A percentile compares a stretch with the other conserved stretches of the same genome.
phyloP scores from a whole-genome alignment of 176 grass and related monocot species.

The Dendrocalamus sinicus region DNA sequence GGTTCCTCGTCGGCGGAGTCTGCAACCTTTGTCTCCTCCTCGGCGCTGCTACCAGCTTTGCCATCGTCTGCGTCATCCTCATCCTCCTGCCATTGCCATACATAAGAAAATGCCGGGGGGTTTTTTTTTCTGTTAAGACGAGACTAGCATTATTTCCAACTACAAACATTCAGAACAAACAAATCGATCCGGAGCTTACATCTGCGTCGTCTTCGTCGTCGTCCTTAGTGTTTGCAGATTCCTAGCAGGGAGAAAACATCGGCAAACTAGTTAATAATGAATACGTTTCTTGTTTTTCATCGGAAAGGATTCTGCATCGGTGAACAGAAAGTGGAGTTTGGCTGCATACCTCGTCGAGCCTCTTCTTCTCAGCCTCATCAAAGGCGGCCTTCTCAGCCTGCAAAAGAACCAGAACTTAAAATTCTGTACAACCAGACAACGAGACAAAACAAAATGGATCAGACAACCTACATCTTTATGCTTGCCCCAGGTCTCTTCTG shows the following conservation, averaged over 20 bases:
- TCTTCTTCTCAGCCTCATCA: slow-evolving; percentile 77
- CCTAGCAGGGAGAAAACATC: slow-evolving; percentile 19
- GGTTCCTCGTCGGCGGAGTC: not conserved
- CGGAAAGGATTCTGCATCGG: not conserved
- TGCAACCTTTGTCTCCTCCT: slow-evolving; percentile 33
- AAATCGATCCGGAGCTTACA: slow-evolving; percentile 35
- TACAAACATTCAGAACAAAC: slow-evolving; percentile 14
- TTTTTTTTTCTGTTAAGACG: slow-evolving; percentile 2
- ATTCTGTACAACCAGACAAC: not conserved
- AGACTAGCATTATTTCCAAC: not conserved
- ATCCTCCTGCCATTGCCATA: slow-evolving; percentile 44
- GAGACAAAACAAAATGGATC: slow-evolving; percentile 8
- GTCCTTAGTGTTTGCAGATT: slow-evolving; percentile 37
- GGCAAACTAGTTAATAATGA: not conserved
- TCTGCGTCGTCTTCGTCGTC: slow-evolving; percentile 22
- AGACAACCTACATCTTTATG: slow-evolving; percentile 54
- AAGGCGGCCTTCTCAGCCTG: slow-evolving; percentile 86
- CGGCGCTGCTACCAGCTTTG: not conserved
- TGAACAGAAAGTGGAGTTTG: not conserved
- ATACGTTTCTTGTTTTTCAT: not conserved
- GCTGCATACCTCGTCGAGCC: slow-evolving; percentile 59
- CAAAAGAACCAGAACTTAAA: not conserved
- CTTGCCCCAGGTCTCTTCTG: slow-evolving; percentile 75
- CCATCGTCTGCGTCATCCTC: slow-evolving; percentile 16
- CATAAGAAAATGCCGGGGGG: not conserved